Conservation (phyloP, 2,329 filamentous ascomycete species). For the Paraphaeosphaeria minitans region DNA sequence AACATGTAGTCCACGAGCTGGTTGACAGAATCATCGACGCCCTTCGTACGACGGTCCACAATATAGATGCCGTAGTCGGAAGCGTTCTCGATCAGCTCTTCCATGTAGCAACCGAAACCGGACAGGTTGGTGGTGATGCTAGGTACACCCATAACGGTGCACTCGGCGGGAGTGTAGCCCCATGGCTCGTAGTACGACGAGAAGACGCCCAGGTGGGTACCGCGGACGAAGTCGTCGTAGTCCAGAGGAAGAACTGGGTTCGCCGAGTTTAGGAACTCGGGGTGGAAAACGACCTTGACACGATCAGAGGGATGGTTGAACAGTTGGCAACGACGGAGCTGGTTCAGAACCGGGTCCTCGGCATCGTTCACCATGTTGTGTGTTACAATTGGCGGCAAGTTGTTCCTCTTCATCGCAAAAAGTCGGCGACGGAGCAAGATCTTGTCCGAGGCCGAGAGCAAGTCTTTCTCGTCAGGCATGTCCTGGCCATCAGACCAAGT, state of each 20-base stretch:
- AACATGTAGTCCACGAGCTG: conserved; percentile 92
- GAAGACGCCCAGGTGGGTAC: conserved; percentile 94
- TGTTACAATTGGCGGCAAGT: conserved; percentile 91
- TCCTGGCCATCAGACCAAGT: conserved; percentile 95
- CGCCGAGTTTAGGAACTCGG: conserved; percentile 93
- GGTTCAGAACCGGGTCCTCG: conserved; percentile 93
- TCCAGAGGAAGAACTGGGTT: conserved; percentile 95
- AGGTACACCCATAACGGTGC: conserved; percentile 98
- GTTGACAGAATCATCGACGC: conserved; percentile 96
- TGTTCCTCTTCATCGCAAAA: conserved; percentile 94
- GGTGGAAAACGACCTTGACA: conserved; percentile 98
- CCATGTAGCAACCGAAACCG: conserved; percentile 99
- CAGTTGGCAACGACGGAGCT: conserved; percentile 91
- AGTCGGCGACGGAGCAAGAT: conserved; percentile 88
- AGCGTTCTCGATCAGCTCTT: conserved; percentile 97
- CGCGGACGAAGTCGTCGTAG: conserved; percentile 98
- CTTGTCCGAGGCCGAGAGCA: conserved; percentile 89
- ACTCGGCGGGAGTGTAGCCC: conserved; percentile 98
- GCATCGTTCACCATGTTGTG: conserved; percentile 97
- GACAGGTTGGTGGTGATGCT: conserved; percentile 98
- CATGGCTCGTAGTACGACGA: conserved; percentile 98
- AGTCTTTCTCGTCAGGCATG: conserved; percentile 94
- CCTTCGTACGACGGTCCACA: conserved; percentile 92
- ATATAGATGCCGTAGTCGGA: conserved; percentile 99
- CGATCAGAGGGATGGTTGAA: conserved; percentile 96